Evolutionary conservation across 768 basidiomycete species (phyloP).

Genomic region (Coprinopsis strossmayeri): DNA sequence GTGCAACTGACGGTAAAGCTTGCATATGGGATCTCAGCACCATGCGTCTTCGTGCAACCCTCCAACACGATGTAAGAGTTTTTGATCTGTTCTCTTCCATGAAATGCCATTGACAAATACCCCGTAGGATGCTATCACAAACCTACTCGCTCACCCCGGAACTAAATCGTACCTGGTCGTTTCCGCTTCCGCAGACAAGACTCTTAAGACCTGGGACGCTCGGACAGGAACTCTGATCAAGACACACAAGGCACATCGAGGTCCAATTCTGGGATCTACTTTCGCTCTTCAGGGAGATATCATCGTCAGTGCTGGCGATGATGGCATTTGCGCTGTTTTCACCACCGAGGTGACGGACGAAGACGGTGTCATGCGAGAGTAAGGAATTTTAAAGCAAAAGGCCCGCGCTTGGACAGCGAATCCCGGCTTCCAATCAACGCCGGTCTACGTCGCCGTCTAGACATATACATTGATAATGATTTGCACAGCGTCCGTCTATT

Average conservation of each 20-base stretch:
- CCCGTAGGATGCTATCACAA: constrained; percentile 80
- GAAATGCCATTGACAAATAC: constrained; percentile 1
- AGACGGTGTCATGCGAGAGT: constrained; percentile 8
- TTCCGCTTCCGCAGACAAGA: constrained; percentile 82
- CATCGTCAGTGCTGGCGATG: constrained; percentile 86
- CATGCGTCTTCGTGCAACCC: constrained; percentile 73
- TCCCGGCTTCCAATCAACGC: too few species aligned
- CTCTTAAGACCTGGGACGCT: constrained; percentile 88
- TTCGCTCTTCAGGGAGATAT: constrained; percentile 66
- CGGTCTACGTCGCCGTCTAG: too few species aligned
- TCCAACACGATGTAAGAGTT: constrained; percentile 69
- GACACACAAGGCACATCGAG: constrained; percentile 79
- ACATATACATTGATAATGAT: too few species aligned
- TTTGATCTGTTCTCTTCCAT: not conserved
- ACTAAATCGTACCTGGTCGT: constrained; percentile 75
- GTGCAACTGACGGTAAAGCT: constrained; percentile 89
- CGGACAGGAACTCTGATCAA: constrained; percentile 74
- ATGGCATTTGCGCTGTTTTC: constrained; percentile 81
- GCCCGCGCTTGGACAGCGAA: too few species aligned
- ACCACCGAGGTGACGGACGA: constrained; percentile 51
- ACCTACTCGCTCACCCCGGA: constrained; percentile 63
- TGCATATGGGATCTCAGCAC: constrained; percentile 93
- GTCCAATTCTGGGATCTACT: constrained; percentile 67
- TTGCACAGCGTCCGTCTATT: too few species aligned
- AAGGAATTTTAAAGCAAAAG: constrained; percentile 2